A percentile compares a stretch with the other conserved stretches of the same genome.
phyloP scores from a whole-genome alignment of 257 asterid species.

The Rauvolfia tetraphylla region DNA sequence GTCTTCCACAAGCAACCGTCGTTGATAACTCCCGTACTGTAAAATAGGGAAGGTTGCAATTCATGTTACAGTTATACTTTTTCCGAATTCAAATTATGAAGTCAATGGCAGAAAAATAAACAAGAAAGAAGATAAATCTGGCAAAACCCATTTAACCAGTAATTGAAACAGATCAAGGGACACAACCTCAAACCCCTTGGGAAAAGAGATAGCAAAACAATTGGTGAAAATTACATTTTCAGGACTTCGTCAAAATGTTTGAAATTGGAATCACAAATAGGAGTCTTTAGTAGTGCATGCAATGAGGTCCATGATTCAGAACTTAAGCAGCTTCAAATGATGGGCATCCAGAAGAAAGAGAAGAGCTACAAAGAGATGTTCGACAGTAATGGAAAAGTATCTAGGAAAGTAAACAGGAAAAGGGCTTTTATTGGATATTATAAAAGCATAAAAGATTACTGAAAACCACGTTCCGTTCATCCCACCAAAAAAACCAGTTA shows the following conservation, averaged over 20 bases:
- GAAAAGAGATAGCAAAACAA: not conserved
- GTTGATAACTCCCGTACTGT: slow-evolving; percentile 80
- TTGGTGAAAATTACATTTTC: not conserved
- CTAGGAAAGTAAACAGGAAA: not conserved
- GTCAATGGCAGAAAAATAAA: not conserved
- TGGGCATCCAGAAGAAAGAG: not conserved
- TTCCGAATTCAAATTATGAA: not conserved
- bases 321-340: not conserved
- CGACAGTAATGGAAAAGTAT: not conserved
- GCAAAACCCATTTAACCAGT: not conserved
- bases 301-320: not conserved
- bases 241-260: not conserved
- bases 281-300: not conserved
- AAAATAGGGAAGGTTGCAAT: slow-evolving; percentile 17
- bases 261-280: not conserved
- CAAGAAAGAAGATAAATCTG: not conserved
- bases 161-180: not conserved
- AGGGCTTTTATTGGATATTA: not conserved
- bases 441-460: not conserved
- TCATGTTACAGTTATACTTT: slow-evolving; percentile 13
- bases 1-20: slow-evolving; percentile 61
- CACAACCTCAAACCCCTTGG: not conserved
- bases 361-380: not conserved
- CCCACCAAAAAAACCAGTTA: too few relatives aligned
- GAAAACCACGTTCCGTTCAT: not conserved